Evolutionary conservation across 116 monocot species (phyloP).

Genomic region (Dioscorea cayenensis): DNA sequence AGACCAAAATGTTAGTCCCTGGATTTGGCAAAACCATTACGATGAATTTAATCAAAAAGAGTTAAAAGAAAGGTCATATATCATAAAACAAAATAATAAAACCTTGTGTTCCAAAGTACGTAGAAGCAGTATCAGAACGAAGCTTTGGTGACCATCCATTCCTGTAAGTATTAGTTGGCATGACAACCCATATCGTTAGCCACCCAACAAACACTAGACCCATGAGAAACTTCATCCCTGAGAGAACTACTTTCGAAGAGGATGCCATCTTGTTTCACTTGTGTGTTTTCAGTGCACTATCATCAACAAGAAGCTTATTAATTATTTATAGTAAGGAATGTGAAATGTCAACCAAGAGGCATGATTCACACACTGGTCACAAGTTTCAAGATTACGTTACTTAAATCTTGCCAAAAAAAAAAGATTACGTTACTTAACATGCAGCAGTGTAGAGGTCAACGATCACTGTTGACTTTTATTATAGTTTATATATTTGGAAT

Average conservation of each 20-base stretch:
- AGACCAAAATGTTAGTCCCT: constrained; percentile 46
- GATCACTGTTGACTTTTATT: too few relatives aligned
- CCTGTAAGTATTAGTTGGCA: constrained; percentile 41
- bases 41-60: not conserved
- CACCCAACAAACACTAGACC: constrained; percentile 44
- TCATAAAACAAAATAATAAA: not conserved
- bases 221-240: constrained; percentile 15
- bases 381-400: too few relatives aligned
- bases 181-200: constrained; percentile 49
- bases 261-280: not conserved
- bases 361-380: too few relatives aligned
- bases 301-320: not conserved
- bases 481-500: too few relatives aligned
- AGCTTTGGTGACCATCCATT: constrained; percentile 34
- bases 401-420: too few relatives aligned
- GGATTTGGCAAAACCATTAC: not conserved
- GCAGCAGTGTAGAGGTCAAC: too few relatives aligned
- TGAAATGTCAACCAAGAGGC: too few relatives aligned
- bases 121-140: constrained; percentile 25
- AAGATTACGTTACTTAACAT: too few relatives aligned
- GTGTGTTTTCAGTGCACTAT: not conserved
- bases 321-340: not conserved
- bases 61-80: not conserved
- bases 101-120: constrained; percentile 68
- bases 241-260: not conserved